Evolutionary conservation across 345 rosid genomes (phyloP), one percentile per base, ranked within the genome.

Genomic region (Adansonia digitata): DNA sequence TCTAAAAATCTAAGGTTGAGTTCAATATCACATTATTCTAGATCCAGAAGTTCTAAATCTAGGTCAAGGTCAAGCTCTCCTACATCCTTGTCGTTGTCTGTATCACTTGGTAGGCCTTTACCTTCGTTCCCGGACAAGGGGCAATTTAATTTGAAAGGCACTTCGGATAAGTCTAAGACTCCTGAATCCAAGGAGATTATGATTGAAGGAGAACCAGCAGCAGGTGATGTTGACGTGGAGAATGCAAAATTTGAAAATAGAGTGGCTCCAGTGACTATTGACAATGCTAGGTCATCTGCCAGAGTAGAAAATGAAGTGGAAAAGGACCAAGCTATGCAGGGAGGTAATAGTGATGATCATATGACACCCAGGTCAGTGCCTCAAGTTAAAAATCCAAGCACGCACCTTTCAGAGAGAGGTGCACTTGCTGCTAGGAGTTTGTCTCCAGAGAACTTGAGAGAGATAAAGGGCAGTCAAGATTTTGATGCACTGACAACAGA

Each of bases 1-100:
- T 74, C 86, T 46, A 72, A 74, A 49, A 12, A 77, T 68, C 73
- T 82, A 15, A 79, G 69, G 76, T 77, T 84, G n/a, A 65, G 57
- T 59, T 69, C 77, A 56, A 35, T 67, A 64, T 43, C 84, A 46
- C 74, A 5, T 39, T 17, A 15, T 71, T 66, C 74, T 81, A 75
- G 69, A 73, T 71, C 79, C 49, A 67, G 29, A 59, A 64, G 51
- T 39, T 56, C 73, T 26, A 75, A 79, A 24, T 75, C 79, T 17
- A 73, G 43, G 64, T 76, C 77, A 60, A 80, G 82, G 24, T 79
- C 52, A 22, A 65, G 62, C 73, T 77, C 83, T 51, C 75, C 57
- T 29, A 43, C 71, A 69, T 69, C 74, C 13, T 70, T 77, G 69
- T 73, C 85, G 35, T 73, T 77, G 60, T 79, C 80, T 56, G 78